Evolutionary conservation across 306 rosid species (phyloP).

Genomic region (Acacia acuminata): DNA sequence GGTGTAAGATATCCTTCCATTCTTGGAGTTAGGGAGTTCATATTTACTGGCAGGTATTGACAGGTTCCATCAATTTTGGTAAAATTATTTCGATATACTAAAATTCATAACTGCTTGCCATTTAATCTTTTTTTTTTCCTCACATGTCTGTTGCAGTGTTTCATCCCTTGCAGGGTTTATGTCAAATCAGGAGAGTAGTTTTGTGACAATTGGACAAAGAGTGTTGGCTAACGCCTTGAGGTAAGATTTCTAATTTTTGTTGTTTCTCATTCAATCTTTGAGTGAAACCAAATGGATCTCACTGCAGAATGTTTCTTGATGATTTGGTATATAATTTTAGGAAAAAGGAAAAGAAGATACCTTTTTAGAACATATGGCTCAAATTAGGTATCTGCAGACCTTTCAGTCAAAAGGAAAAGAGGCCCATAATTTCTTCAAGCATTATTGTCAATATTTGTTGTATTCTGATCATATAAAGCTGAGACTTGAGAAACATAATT

Average conservation of each 20-base stretch:
- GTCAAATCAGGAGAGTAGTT: constrained; percentile 94
- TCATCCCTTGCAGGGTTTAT: constrained; percentile 98
- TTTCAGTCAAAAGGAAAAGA: neutral
- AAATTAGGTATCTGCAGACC: neutral
- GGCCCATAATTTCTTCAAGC: neutral
- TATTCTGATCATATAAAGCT: neutral
- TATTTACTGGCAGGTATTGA: constrained; percentile 92
- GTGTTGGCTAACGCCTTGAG: constrained; percentile 87
- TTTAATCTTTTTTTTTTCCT: constrained; percentile 24
- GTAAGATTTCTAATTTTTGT: constrained; percentile 39
- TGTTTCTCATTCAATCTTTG: neutral
- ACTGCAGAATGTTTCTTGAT: neutral
- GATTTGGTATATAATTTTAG: neutral
- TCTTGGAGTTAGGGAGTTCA: constrained; percentile 96
- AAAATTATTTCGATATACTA: constrained; percentile 26
- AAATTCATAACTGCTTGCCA: neutral
- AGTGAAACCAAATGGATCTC: constrained; percentile 16
- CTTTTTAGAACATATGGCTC: neutral
- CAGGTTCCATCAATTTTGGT: constrained; percentile 26
- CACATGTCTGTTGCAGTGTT: constrained; percentile 67
- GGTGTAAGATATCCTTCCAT: constrained; percentile 84
- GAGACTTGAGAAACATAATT: neutral
- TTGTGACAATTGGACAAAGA: constrained; percentile 97
- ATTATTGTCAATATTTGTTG: neutral
- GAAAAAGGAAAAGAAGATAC: neutral